Conservation (phyloP, 2,329 filamentous ascomycete genomes). For the Alternaria dauci region DNA sequence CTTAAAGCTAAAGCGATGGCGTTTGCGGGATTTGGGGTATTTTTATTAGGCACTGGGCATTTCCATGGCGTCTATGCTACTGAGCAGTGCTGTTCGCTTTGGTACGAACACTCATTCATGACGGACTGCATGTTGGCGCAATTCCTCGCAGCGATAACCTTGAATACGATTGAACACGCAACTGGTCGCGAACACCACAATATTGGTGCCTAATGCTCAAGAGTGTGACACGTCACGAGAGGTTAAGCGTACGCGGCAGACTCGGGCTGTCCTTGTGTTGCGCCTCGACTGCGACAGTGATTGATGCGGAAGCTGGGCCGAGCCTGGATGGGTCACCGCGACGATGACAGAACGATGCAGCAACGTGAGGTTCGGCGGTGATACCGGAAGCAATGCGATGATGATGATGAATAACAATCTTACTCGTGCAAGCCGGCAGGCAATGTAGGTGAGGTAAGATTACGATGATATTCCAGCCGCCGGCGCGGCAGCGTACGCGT, state of each 20-base stretch:
- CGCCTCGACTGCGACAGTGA: constrained; percentile 3
- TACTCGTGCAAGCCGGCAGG: not conserved
- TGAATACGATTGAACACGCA: constrained; percentile 27
- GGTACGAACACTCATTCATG: constrained; percentile 37
- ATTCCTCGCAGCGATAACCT: constrained; percentile 25
- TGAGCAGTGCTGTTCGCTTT: constrained; percentile 20
- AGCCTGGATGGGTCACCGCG: constrained; percentile 5
- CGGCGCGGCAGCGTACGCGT: constrained; percentile 13
- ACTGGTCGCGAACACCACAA: constrained; percentile 15
- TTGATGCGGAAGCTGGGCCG: constrained; percentile 8
- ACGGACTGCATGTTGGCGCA: constrained; percentile 29
- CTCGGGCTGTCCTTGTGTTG: constrained; percentile 3
- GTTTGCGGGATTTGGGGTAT: constrained; percentile 40
- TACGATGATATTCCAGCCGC: not conserved
- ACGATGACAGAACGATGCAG: not conserved
- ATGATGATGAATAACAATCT: not conserved
- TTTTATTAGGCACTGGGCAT: constrained; percentile 41
- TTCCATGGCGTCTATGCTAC: constrained; percentile 39
- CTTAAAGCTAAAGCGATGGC: constrained; percentile 37
- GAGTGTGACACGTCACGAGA: constrained; percentile 32
- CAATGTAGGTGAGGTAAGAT: not conserved
- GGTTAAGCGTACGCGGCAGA: constrained; percentile 18
- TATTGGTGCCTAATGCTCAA: constrained; percentile 24
- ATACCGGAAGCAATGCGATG: not conserved
- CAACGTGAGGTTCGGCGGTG: not conserved